Percentiles rank a stretch among this genome's conserved stretches.
Conservation (phyloP, 169 alveolate genomes). For the Perkinsus marinus region DNA sequence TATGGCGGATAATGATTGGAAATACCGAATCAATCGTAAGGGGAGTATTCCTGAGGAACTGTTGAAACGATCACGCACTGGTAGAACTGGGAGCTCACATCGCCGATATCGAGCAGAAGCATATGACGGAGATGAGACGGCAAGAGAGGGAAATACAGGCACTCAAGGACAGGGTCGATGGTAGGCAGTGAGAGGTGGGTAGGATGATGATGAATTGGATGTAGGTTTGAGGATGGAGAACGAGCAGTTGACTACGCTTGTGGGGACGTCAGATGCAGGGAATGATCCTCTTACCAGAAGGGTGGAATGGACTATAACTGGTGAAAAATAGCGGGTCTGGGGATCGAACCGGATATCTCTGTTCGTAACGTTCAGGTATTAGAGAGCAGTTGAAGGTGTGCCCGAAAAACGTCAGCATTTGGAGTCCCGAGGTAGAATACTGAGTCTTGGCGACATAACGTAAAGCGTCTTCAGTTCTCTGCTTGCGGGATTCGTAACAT, state of each 20-base stretch:
- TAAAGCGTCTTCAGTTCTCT: neutral
- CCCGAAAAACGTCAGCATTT: neutral
- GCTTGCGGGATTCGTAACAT: neutral
- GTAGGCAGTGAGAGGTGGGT: neutral
- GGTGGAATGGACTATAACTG: slow-evolving; percentile 7
- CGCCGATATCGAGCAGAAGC: neutral
- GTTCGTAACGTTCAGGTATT: neutral
- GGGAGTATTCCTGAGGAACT: no score
- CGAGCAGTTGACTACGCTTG: neutral
- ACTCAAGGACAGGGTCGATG: neutral
- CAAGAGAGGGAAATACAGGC: neutral
- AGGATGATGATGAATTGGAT: neutral
- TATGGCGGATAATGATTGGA: neutral
- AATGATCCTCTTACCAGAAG: neutral
- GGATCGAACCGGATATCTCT: neutral
- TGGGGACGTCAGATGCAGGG: neutral
- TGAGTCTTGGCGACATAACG: neutral
- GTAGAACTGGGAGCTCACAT: neutral
- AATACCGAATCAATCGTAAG: neutral
- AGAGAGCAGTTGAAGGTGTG: neutral
- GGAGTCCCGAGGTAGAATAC: neutral
- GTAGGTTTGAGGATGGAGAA: neutral
- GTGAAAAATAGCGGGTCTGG: neutral
- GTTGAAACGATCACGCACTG: no score
- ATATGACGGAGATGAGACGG: neutral